Evolutionary conservation across 1,284 basidiomycete species (phyloP).

Genomic region (Filobasidium uniguttulatum): DNA sequence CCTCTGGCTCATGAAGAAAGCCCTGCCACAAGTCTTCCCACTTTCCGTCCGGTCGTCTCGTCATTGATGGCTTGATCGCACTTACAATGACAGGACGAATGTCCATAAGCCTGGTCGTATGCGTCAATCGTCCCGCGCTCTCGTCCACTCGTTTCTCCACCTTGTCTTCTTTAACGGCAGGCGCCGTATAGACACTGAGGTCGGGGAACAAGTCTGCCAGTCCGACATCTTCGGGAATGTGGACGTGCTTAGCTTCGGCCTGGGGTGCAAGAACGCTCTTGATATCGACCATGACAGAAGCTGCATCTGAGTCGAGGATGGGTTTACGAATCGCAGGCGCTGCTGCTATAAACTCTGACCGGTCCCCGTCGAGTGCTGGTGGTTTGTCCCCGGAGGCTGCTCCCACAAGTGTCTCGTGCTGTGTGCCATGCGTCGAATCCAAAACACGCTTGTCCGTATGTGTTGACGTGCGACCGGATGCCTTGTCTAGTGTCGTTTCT

Average conservation of each 20-base stretch:
- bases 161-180: conserved; percentile 28
- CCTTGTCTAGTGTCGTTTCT: too few relatives aligned
- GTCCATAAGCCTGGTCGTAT: conserved; percentile 44
- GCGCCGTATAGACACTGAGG: conserved; percentile 37
- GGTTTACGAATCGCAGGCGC: conserved; percentile 15
- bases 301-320: conserved; percentile 22
- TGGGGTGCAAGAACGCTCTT: conserved; percentile 2
- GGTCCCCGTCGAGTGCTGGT: conserved; percentile 1
- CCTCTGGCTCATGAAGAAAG: conserved; percentile 9
- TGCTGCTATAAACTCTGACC: conserved; percentile 7
- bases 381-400: conserved; percentile 9
- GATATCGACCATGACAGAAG: conserved; percentile 8
- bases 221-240: conserved; percentile 10
- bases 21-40: conserved; percentile 35
- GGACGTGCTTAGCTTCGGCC: conserved; percentile 2
- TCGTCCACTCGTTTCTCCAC: conserved; percentile 41
- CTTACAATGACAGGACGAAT: conserved; percentile 44
- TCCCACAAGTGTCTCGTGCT: not conserved
- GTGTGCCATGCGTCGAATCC: too few relatives aligned
- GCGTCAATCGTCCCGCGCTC: conserved; percentile 37
- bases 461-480: too few relatives aligned
- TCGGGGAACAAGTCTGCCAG: conserved; percentile 43
- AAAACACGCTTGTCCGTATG: too few relatives aligned
- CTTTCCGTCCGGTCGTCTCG: conserved; percentile 28
- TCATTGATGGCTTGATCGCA: conserved; percentile 42